Evolutionary conservation across 2,329 filamentous ascomycete genomes (phyloP), one percentile per base, ranked within the genome.

Genomic region (Apiospora phragmitis): DNA sequence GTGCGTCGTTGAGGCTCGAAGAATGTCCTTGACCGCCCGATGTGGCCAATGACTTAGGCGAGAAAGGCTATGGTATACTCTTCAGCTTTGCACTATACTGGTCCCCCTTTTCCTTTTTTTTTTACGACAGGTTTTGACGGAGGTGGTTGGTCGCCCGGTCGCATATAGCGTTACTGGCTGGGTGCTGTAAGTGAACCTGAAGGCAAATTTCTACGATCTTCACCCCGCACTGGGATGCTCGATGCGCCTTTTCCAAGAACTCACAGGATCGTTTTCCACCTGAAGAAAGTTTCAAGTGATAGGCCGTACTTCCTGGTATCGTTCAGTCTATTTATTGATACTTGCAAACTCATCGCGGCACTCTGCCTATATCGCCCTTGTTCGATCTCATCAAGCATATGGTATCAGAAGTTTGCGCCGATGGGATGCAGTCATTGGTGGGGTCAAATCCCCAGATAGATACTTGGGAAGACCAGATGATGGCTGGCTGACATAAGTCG

Each of bases 381-480:
- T 9, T 62, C 9, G 2, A 62, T 21, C 21, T 38, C 55, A 38
- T 38, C 18, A 4, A 62, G 32, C 32, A 38, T 12, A 38, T 62
- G 8, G 32, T 21, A 38, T 38, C 18, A 4, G 32, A 62, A 55
- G 32, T 35, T 38, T 59, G 32, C 3, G 18, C 55, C 55, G 55
- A 62, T n/a, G 55, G 55, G 55, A 62, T 62, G 55, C 55, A 62
- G 55, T 62, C 55, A 62, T 62, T 62, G 55, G 55, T 62, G 55
- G 55, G 55, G 55, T 62, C 55, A n/a, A 62, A 18, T 59, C 29
- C 51, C 29, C 51, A n/a, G 51, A 59, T 59, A 21, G 9, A 59
- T 29, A 59, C 51, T 18, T 9, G 29, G 29, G 7, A 35, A 24
- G 29, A 59, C 51, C 29, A 35, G 51, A 59, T 59, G 29, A 59